Conservation (phyloP, 2,329 filamentous ascomycete species). For the Exophiala alcalophila region DNA sequence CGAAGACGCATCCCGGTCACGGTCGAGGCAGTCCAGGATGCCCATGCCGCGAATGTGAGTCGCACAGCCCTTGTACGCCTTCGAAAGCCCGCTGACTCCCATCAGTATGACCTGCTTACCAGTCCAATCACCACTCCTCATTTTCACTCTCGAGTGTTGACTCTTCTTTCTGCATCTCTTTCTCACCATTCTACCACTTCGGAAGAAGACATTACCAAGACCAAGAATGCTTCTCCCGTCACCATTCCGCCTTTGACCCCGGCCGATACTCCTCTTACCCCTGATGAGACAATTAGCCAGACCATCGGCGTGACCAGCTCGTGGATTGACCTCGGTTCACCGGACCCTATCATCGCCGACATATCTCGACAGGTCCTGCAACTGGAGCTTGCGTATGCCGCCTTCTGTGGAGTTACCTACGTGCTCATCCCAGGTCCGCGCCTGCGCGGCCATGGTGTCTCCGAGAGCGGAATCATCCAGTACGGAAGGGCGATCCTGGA, state of each 20-base stretch:
- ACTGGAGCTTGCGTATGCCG: constrained; percentile 89
- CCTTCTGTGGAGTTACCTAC: constrained; percentile 86
- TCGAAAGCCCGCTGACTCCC: constrained; percentile 18
- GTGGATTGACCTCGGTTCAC: constrained; percentile 87
- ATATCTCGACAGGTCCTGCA: constrained; percentile 87
- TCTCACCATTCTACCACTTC: constrained; percentile 40
- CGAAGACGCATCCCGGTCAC: constrained; percentile 50
- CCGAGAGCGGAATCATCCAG: constrained; percentile 57
- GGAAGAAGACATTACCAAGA: constrained; percentile 41
- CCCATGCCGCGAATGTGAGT: constrained; percentile 56
- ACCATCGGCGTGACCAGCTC: constrained; percentile 77
- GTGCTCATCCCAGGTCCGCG: constrained; percentile 78
- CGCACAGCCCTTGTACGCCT: constrained; percentile 10
- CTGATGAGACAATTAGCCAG: constrained; percentile 76
- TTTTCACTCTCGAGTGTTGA: constrained; percentile 59
- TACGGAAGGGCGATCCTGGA: constrained; percentile 84
- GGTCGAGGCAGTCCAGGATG: constrained; percentile 51
- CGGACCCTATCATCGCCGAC: constrained; percentile 77
- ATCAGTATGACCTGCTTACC: constrained; percentile 65
- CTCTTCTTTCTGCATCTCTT: constrained; percentile 52
- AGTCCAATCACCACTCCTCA: constrained; percentile 59
- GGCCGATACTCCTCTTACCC: constrained; percentile 62
- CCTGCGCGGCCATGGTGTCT: constrained; percentile 54
- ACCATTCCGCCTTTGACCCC: constrained; percentile 42
- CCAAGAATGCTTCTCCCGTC: constrained; percentile 41